phyloP scores from a whole-genome alignment of 164 flowering plant genomes.

The Sextonia rubra region DNA sequence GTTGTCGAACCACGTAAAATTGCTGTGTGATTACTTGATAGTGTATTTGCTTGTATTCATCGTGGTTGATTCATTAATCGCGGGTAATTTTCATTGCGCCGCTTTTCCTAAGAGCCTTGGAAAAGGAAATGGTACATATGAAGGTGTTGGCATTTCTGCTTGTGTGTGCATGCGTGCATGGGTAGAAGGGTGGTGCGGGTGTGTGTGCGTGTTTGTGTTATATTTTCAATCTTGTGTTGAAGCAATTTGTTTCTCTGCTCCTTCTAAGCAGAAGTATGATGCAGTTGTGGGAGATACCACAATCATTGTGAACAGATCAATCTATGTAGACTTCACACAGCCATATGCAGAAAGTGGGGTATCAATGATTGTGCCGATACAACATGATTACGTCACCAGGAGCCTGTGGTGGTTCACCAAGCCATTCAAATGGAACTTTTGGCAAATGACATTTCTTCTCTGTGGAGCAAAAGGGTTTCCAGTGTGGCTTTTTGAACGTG shows the following conservation, averaged over 20 bases:
- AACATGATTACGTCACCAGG: not conserved
- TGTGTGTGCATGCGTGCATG: too few relatives aligned
- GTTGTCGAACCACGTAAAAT: too few relatives aligned
- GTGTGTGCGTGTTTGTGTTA: too few relatives aligned
- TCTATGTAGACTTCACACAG: conserved; percentile 2
- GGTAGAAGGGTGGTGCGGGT: too few relatives aligned
- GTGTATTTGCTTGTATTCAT: too few relatives aligned
- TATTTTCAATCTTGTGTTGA: not conserved
- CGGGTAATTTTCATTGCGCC: too few relatives aligned
- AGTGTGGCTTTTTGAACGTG: conserved; percentile 5
- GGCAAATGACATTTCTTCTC: not conserved
- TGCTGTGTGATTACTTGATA: too few relatives aligned
- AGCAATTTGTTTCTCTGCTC: not conserved
- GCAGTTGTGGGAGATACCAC: conserved; percentile 10
- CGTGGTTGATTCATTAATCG: too few relatives aligned
- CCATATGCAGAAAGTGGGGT: conserved; percentile 1
- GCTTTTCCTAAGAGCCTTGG: too few relatives aligned
- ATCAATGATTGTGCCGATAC: not conserved
- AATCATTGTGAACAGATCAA: not conserved
- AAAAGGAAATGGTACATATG: too few relatives aligned
- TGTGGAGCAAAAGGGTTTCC: not conserved
- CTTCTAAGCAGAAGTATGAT: not conserved
- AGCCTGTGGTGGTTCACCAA: not conserved
- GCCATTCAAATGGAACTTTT: not conserved
- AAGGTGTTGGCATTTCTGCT: too few relatives aligned